phyloP scores from a whole-genome alignment of 208 protist genomes.

The Acanthamoeba castellanii region DNA sequence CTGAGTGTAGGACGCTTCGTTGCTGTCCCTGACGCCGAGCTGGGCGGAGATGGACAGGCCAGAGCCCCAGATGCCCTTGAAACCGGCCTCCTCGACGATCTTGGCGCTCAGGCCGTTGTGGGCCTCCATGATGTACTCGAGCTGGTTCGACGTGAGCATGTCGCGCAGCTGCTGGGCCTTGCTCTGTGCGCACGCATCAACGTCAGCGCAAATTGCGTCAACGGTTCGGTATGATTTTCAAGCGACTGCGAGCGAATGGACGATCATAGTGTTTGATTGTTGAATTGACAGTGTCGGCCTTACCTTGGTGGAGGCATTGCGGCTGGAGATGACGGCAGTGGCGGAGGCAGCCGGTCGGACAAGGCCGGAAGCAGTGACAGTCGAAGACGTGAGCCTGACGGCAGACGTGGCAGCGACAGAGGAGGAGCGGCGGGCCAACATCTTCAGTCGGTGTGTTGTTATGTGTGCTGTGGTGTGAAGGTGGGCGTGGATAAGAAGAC shows the following conservation, averaged over 20 bases:
- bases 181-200: background rate
- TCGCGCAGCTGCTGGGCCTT: slow-evolving; percentile 83
- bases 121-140: slow-evolving; percentile 90
- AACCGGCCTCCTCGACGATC: slow-evolving; percentile 90
- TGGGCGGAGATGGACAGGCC: slow-evolving; percentile 90
- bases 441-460: background rate
- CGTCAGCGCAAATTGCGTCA: background rate
- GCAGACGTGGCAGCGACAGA: background rate
- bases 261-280: background rate
- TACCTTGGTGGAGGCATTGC: slow-evolving; percentile 47
- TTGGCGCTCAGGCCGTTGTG: slow-evolving; percentile 91
- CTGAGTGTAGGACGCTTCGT: slow-evolving; percentile 90
- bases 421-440: slow-evolving; percentile 16
- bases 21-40: slow-evolving; percentile 90
- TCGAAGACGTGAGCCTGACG: background rate
- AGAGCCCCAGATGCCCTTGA: slow-evolving; percentile 91
- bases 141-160: slow-evolving; percentile 78
- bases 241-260: background rate
- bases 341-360: background rate
- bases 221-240: too few species aligned
- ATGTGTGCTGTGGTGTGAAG: background rate
- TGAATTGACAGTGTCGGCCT: background rate
- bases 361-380: background rate
- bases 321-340: background rate
- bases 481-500: background rate